Conservation (phyloP, 495 filamentous ascomycete species). For the Diplogelasinospora grovesii region DNA sequence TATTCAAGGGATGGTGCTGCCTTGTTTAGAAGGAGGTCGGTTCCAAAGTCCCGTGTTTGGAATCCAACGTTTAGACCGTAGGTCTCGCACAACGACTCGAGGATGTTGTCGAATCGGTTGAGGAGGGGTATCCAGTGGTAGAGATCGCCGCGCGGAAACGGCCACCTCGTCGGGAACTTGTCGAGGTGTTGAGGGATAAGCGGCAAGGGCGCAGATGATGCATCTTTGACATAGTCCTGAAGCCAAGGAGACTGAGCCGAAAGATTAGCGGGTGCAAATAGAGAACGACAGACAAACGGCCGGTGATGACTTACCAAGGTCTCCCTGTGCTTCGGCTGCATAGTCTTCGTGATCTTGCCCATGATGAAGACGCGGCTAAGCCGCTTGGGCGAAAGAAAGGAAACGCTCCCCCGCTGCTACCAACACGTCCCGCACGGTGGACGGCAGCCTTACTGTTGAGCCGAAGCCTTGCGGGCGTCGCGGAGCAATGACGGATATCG, state of each 20-base stretch:
- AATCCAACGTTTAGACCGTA: slow-evolving; percentile 78
- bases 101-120: slow-evolving; percentile 85
- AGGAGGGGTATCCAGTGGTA: slow-evolving; percentile 97
- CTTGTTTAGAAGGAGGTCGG: slow-evolving; percentile 52
- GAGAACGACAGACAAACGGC: slow-evolving; percentile 11
- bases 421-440: slow-evolving; percentile 27
- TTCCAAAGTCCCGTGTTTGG: slow-evolving; percentile 66
- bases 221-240: slow-evolving; percentile 64
- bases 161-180: slow-evolving; percentile 82
- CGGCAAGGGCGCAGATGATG: slow-evolving; percentile 61
- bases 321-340: slow-evolving; percentile 86
- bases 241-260: slow-evolving; percentile 71
- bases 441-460: slow-evolving; percentile 31
- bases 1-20: slow-evolving; percentile 35
- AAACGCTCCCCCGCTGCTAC: slow-evolving; percentile 44
- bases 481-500: slow-evolving; percentile 1
- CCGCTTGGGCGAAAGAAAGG: slow-evolving; percentile 38
- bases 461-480: slow-evolving; percentile 19
- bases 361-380: slow-evolving; percentile 56
- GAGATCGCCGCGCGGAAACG: slow-evolving; percentile 91
- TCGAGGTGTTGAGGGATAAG: slow-evolving; percentile 69
- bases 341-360: slow-evolving; percentile 96
- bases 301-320: slow-evolving; percentile 64
- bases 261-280: too few species aligned
- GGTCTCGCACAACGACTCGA: slow-evolving; percentile 72